Evolutionary conservation across 768 basidiomycete genomes (phyloP).

Genomic region (Russula olivacea): DNA sequence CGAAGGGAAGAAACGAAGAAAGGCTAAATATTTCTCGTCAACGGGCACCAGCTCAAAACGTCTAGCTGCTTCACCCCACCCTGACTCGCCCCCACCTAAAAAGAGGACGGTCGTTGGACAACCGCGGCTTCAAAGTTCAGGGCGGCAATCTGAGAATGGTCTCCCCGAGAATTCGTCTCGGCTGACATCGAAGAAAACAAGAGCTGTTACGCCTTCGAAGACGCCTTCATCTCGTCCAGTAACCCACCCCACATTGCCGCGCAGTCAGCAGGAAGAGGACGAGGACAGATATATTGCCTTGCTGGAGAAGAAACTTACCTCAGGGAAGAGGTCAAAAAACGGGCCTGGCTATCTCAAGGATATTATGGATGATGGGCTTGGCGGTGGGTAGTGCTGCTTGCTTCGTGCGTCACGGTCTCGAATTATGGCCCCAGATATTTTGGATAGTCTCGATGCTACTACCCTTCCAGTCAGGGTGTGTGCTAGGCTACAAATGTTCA

Average conservation of each 20-base stretch:
- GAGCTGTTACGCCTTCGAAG: conserved; percentile 20
- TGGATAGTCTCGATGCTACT: conserved; percentile 27
- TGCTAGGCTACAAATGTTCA: background rate
- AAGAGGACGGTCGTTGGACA: conserved; percentile 34
- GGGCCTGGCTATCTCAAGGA: conserved; percentile 40
- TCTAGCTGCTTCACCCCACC: conserved; percentile 40
- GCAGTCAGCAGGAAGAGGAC: conserved; percentile 44
- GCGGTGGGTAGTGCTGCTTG: conserved; percentile 47
- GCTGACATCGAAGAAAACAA: conserved; percentile 2
- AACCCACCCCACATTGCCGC: conserved; percentile 26
- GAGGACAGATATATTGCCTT: conserved; percentile 86
- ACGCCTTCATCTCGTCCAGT: conserved; percentile 36
- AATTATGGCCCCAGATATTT: conserved; percentile 26
- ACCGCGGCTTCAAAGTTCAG: conserved; percentile 2
- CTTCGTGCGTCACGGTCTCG: background rate
- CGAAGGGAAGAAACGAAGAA: conserved; percentile 53
- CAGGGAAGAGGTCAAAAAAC: conserved; percentile 36
- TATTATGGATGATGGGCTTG: conserved; percentile 72
- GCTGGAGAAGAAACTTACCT: conserved; percentile 72
- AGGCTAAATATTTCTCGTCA: conserved; percentile 51
- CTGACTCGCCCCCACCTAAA: conserved; percentile 47
- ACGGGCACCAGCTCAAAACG: conserved; percentile 33
- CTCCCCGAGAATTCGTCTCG: conserved; percentile 9
- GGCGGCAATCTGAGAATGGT: conserved; percentile 3
- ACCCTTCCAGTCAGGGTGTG: conserved; percentile 1